phyloP scores from a whole-genome alignment of 352 stramenopile genomes.

The Thalassiosira ordinaria region DNA sequence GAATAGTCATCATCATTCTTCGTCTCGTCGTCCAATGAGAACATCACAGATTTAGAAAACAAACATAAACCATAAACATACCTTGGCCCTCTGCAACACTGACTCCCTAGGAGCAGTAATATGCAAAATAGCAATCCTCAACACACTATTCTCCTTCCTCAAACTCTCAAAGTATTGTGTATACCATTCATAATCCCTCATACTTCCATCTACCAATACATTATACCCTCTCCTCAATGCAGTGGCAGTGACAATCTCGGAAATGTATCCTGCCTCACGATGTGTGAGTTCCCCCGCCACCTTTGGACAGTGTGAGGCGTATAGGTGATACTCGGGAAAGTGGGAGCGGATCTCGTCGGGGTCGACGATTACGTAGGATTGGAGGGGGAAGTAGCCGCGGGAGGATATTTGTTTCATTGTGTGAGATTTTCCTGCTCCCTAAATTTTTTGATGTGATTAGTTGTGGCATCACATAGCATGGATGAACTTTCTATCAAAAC shows the following conservation, averaged over 20 bases:
- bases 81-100: conserved; percentile 70
- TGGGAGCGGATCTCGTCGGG: conserved; percentile 78
- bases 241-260: conserved; percentile 78
- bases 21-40: too few species aligned
- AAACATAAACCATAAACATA: too few species aligned
- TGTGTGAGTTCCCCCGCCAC: conserved; percentile 72
- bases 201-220: conserved; percentile 80
- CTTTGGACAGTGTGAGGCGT: conserved; percentile 64
- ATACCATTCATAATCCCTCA: conserved; percentile 81
- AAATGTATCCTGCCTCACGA: conserved; percentile 81
- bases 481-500: not conserved
- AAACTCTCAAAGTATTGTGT: conserved; percentile 69
- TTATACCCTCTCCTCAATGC: conserved; percentile 76
- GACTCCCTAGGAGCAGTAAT: conserved; percentile 68
- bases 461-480: too few species aligned
- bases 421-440: conserved; percentile 73
- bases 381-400: conserved; percentile 71
- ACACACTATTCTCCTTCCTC: conserved; percentile 59
- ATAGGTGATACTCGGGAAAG: conserved; percentile 80
- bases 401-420: conserved; percentile 73
- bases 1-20: too few species aligned
- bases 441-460: too few species aligned
- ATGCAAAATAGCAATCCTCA: conserved; percentile 80
- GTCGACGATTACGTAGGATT: conserved; percentile 81
- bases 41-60: too few species aligned